These are phyloP conservation scores for Didymellaceae sp. DNA, from an alignment of 2,329 filamentous ascomycete species.

Conservation along the genomic window DNA sequence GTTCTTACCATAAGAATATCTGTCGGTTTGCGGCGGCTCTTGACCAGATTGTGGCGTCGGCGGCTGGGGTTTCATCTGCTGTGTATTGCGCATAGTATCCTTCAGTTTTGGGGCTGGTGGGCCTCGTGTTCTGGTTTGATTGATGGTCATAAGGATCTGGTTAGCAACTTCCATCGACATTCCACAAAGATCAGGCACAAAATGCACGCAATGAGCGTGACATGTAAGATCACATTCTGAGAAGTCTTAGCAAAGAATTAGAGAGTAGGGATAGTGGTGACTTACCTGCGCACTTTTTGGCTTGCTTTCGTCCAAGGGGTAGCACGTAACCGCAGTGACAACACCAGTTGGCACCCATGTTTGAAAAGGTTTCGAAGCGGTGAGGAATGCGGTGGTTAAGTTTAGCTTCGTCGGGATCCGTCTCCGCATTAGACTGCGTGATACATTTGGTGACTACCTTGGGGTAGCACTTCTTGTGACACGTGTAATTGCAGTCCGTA, in stretches of 20 bases:
- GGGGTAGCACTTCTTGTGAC: conserved; percentile 94
- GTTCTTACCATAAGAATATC: conserved; percentile 18
- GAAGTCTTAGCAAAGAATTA: conserved; percentile 30
- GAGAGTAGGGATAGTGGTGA: conserved; percentile 4
- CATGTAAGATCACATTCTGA: conserved; percentile 89
- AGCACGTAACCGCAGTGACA: conserved; percentile 98
- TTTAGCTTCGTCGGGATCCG: conserved; percentile 98
- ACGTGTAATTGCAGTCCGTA: conserved; percentile 99
- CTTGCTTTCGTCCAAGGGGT: conserved; percentile 93
- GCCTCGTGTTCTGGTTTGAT: conserved; percentile 76
- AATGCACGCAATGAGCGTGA: conserved; percentile 88
- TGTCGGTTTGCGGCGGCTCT: conserved; percentile 41
- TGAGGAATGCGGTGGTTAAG: conserved; percentile 99
- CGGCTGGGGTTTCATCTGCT: conserved; percentile 56
- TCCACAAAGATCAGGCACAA: conserved; percentile 97
- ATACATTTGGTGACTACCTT: conserved; percentile 99
- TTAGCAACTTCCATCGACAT: conserved; percentile 99
- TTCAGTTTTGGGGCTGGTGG: conserved; percentile 53
- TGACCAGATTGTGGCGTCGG: conserved; percentile 46
- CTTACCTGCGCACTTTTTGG: conserved; percentile 85
- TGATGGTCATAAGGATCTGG: conserved; percentile 86
- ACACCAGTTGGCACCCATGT: conserved; percentile 98
- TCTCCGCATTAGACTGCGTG: conserved; percentile 98
- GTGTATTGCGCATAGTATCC: conserved; percentile 28
- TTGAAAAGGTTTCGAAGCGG: conserved; percentile 94